These are phyloP conservation scores for Talaromyces ruber DNA, from an alignment of 495 filamentous ascomycete genomes.

Conservation along the genomic window DNA sequence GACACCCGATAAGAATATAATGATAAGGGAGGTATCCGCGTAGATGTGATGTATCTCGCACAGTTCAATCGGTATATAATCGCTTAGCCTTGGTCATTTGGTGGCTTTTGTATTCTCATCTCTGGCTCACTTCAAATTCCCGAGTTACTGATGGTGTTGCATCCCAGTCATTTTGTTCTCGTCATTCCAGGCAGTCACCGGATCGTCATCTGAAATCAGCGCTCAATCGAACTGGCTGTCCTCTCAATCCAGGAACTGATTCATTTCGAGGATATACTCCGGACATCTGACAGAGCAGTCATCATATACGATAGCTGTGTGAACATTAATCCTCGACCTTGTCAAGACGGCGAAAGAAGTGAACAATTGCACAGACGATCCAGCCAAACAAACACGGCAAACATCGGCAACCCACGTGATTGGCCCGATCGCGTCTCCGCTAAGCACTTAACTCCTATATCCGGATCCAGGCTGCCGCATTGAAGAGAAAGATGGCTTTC, in stretches of 20 bases:
- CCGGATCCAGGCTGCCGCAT: background rate
- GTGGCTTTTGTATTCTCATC: background rate
- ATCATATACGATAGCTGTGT: background rate
- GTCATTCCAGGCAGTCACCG: background rate
- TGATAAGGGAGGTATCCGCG: background rate
- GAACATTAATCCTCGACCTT: background rate
- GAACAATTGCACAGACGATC: too few species aligned
- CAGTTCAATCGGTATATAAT: background rate
- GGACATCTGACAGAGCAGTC: background rate
- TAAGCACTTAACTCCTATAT: background rate
- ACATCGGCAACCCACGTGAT: background rate
- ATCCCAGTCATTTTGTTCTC: background rate
- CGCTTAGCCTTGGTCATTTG: background rate
- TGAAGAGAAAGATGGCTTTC: background rate
- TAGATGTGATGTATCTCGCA: background rate
- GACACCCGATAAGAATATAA: background rate
- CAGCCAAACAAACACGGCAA: background rate
- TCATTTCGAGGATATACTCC: too few species aligned
- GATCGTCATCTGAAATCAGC: background rate
- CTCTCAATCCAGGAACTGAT: background rate
- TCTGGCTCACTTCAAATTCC: background rate
- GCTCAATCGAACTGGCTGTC: background rate
- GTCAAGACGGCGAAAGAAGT: too few species aligned
- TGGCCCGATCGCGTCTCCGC: conserved; percentile 3
- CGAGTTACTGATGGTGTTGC: background rate